Percentiles rank a stretch among this genome's conserved stretches.
These are phyloP conservation scores for Wickerhamomyces chambardii DNA, from an alignment of 805 yeast genomes.

Conservation along the genomic window DNA sequence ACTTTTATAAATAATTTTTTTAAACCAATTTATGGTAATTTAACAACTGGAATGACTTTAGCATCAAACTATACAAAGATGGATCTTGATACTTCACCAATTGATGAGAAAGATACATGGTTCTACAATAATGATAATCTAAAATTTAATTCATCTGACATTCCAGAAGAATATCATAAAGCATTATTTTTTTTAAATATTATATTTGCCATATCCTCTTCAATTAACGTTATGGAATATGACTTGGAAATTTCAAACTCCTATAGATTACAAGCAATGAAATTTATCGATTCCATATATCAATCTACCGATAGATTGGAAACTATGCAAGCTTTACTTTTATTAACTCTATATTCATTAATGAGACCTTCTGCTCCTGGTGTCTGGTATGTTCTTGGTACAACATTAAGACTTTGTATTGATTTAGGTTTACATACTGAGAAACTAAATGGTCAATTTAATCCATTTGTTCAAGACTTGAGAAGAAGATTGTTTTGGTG, in stretches of 20 bases:
- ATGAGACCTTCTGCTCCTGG: conserved; percentile 91
- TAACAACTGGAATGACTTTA: conserved; percentile 42
- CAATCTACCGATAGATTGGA: conserved; percentile 55
- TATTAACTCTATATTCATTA: conserved; percentile 61
- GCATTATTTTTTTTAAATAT: conserved; percentile 67
- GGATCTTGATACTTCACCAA: conserved; percentile 22
- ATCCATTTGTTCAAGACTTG: conserved; percentile 55
- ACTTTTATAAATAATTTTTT: conserved; percentile 58
- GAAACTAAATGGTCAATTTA: conserved; percentile 26
- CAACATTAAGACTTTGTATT: conserved; percentile 70
- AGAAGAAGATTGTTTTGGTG: conserved; percentile 84
- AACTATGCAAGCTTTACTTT: conserved; percentile 60
- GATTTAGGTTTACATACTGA: conserved; percentile 84
- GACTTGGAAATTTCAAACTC: conserved; percentile 58
- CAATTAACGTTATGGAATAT: conserved; percentile 61
- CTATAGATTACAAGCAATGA: conserved; percentile 59
- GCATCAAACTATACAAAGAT: conserved; percentile 50
- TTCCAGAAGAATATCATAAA: conserved; percentile 39
- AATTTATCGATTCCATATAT: conserved; percentile 48
- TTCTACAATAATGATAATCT: conserved; percentile 29
- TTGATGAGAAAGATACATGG: conserved; percentile 33
- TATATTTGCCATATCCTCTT: conserved; percentile 73
- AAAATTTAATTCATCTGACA: conserved; percentile 21
- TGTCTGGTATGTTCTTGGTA: conserved; percentile 86
- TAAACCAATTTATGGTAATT: conserved; percentile 71